A percentile compares a stretch with the other conserved stretches of the same genome.
Conservation (phyloP, 2,329 filamentous ascomycete genomes). For the Penicillium sumatraense region DNA sequence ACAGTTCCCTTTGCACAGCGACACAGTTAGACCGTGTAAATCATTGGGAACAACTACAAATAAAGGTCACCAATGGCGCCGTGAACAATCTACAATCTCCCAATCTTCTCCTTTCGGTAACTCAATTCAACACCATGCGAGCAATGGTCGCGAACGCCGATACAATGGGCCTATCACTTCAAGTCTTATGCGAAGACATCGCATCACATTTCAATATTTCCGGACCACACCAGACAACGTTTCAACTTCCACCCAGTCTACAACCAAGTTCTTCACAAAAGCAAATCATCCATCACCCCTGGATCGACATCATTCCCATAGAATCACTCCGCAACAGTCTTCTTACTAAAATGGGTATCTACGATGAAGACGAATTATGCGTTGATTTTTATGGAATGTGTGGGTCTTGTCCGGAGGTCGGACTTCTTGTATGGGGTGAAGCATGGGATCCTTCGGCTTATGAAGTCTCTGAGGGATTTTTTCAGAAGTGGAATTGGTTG, state of each 20-base stretch:
- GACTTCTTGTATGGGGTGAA: conserved; percentile 35
- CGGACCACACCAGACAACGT: conserved; percentile 8
- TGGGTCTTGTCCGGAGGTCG: conserved; percentile 10
- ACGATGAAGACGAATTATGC: conserved; percentile 32
- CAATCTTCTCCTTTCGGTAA: neutral
- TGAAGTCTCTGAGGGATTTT: conserved; percentile 33
- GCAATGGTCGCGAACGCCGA: conserved; percentile 19
- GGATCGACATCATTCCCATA: conserved; percentile 36
- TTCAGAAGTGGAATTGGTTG: conserved; percentile 32
- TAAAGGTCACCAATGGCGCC: neutral
- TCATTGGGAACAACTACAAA: neutral
- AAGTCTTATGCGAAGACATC: conserved; percentile 20
- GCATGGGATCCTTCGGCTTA: conserved; percentile 36
- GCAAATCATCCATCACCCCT: conserved; percentile 31
- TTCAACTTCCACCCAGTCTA: conserved; percentile 20
- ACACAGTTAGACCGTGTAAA: neutral
- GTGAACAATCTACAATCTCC: neutral
- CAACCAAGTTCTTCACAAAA: conserved; percentile 19
- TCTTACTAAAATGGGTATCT: conserved; percentile 13
- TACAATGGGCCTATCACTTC: conserved; percentile 17
- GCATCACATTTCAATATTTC: conserved; percentile 23
- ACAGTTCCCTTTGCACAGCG: neutral
- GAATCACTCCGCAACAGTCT: conserved; percentile 29
- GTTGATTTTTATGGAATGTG: conserved; percentile 23
- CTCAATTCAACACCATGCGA: conserved; percentile 15